These are phyloP conservation scores for Linum lewisii DNA, from an alignment of 345 rosid genomes.

Conservation along the genomic window DNA sequence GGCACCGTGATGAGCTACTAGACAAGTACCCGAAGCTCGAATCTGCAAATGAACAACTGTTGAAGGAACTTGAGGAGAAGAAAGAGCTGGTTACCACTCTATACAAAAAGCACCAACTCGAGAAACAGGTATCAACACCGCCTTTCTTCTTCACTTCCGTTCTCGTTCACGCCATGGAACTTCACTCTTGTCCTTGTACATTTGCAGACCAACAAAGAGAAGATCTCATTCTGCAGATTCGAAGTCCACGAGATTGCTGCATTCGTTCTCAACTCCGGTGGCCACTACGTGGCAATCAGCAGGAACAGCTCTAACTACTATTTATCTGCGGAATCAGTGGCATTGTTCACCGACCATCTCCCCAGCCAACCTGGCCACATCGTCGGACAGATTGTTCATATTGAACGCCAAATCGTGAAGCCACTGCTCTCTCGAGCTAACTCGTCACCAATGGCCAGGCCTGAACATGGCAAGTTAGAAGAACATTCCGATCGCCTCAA, in stretches of 20 bases:
- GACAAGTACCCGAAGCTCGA: slow-evolving; percentile 65
- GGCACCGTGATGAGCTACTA: slow-evolving; percentile 63
- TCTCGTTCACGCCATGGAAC: background rate
- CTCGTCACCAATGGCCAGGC: slow-evolving; percentile 16
- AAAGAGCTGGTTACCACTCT: slow-evolving; percentile 67
- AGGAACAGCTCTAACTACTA: slow-evolving; percentile 64
- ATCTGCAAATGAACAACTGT: slow-evolving; percentile 56
- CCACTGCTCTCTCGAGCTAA: slow-evolving; percentile 22
- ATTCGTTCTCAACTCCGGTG: slow-evolving; percentile 66
- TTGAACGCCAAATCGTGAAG: slow-evolving; percentile 75
- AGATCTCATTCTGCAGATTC: slow-evolving; percentile 71
- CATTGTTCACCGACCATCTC: slow-evolving; percentile 77
- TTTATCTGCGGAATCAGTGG: slow-evolving; percentile 86
- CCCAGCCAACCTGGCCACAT: slow-evolving; percentile 74
- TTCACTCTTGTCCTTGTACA: background rate
- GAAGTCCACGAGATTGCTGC: slow-evolving; percentile 94
- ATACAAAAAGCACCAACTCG: slow-evolving; percentile 78
- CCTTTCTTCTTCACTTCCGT: background rate
- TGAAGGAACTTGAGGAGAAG: slow-evolving; percentile 74
- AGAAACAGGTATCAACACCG: slow-evolving; percentile 63
- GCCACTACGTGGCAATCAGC: slow-evolving; percentile 81
- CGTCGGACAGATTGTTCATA: slow-evolving; percentile 86
- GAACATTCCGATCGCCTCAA: slow-evolving; percentile 31
- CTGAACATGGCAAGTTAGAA: slow-evolving; percentile 25
- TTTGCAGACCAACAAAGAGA: slow-evolving; percentile 80